Conservation (phyloP, 176 grass and related monocot species). For the Oryza officinalis region DNA sequence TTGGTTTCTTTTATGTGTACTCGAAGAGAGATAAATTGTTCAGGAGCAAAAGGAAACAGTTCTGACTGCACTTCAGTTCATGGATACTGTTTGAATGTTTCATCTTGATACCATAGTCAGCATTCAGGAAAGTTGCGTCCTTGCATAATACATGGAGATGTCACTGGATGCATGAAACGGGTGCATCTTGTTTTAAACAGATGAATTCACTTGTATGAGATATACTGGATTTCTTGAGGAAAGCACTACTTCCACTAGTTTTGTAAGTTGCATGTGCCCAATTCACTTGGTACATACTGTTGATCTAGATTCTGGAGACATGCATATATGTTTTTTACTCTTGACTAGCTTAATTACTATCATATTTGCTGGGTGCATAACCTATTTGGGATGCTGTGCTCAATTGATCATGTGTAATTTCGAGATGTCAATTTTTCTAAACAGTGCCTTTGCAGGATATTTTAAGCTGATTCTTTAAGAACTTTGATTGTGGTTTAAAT, state of each 20-base stretch:
- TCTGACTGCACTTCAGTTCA: slow-evolving; percentile 45
- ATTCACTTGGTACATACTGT: slow-evolving; percentile 32
- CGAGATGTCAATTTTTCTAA: neutral
- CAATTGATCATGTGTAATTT: slow-evolving; percentile 15
- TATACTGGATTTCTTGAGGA: slow-evolving; percentile 28
- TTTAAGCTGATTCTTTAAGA: neutral
- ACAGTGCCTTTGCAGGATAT: neutral
- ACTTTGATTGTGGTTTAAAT: neutral
- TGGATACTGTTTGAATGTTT: slow-evolving; percentile 44
- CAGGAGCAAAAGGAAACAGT: slow-evolving; percentile 88
- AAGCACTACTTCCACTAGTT: slow-evolving; percentile 31
- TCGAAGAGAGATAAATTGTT: slow-evolving; percentile 76
- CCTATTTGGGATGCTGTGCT: slow-evolving; percentile 5
- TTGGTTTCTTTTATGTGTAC: slow-evolving; percentile 80
- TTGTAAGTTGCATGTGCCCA: slow-evolving; percentile 45
- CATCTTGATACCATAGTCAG: slow-evolving; percentile 27
- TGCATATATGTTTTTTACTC: slow-evolving; percentile 5
- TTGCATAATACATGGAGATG: slow-evolving; percentile 32
- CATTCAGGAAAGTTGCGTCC: slow-evolving; percentile 31
- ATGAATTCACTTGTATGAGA: slow-evolving; percentile 36
- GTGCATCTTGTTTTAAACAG: slow-evolving; percentile 38
- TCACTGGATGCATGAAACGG: neutral
- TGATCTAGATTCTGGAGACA: slow-evolving; percentile 20
- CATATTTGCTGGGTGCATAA: neutral
- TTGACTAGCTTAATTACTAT: neutral